Evolutionary conservation across 2,329 filamentous ascomycete genomes (phyloP), one percentile per base, ranked within the genome.

Genomic region (Trichoderma atroviride): DNA sequence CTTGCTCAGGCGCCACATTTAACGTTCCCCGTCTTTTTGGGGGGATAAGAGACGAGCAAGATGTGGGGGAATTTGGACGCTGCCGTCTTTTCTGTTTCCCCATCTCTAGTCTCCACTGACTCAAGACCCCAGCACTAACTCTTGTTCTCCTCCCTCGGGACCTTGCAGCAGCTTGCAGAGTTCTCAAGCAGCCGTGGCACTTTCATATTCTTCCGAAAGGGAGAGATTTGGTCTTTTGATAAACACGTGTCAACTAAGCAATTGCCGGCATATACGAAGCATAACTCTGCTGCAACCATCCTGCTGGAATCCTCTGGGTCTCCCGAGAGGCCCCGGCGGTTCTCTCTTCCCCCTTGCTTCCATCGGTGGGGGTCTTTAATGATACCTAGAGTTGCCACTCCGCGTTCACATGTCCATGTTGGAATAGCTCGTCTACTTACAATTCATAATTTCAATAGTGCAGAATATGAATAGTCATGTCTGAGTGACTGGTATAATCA

Each of bases 351-450:
- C 52, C 63, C 53, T 66, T 66, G 63, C 35, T 58, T 22, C n/a
- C n/a, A 40, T 66, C 63, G 63, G 63, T 58, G 63, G 63, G 63
- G 63, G 63, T 64, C 61, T 31, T 37, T 29, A n/a, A 13, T 11
- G 22, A 22, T 22, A 7, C 27, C 40, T 43, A 43, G 16, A 43
- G 40, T n/a, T 37, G 31, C 52, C 7, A 5, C 27, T 55, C 52
- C 24, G 13, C 24, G 52, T 31, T 55, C 14, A 22, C 29, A 27
- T 14, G 24, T 4, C 24, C 52, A 2, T 13, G 9, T 24, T 27
- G 16, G 52, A 24, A 50, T 24, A 24, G n/a, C n/a, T 50, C 47
- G 47, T 24, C n/a, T 50, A 50, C 22, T 50, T 50, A 14, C 11
- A 22, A 3, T 43, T 43, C 37, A 50, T 50, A n/a, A 50, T 16